Evolutionary conservation across 495 filamentous ascomycete genomes (phyloP).

Genomic region (Penicillium cinerascens): DNA sequence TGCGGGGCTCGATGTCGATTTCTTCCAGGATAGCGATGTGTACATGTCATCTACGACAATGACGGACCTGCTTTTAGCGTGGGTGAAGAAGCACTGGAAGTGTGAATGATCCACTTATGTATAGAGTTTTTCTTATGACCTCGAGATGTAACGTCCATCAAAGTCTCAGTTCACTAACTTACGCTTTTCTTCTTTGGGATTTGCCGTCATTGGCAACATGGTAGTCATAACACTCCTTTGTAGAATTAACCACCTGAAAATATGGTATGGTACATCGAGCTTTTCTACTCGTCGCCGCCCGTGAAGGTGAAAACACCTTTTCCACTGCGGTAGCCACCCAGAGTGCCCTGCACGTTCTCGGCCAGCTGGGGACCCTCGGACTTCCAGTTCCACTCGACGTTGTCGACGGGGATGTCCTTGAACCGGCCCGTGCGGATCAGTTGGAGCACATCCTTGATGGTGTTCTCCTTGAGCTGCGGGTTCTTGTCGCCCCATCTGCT

Average conservation of each 20-base stretch:
- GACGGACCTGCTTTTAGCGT: constrained; percentile 69
- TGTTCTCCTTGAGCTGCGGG: constrained; percentile 68
- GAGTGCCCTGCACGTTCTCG: constrained; percentile 68
- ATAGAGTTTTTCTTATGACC: neutral
- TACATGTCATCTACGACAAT: constrained; percentile 67
- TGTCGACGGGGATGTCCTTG: constrained; percentile 72
- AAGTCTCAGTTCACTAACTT: neutral
- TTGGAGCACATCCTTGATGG: constrained; percentile 75
- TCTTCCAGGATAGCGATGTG: constrained; percentile 50
- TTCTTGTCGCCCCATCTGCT: constrained; percentile 80
- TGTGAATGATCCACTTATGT: constrained; percentile 22
- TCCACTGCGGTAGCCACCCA: constrained; percentile 73
- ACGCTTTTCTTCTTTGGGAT: neutral
- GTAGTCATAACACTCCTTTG: neutral
- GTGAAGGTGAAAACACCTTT: constrained; percentile 89
- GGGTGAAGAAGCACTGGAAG: constrained; percentile 79
- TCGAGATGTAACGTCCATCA: neutral
- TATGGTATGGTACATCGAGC: neutral
- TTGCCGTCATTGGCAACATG: neutral
- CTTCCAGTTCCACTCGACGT: constrained; percentile 76
- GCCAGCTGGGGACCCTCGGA: constrained; percentile 61
- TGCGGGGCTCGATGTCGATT: constrained; percentile 55
- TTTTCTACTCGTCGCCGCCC: constrained; percentile 33
- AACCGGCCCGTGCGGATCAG: constrained; percentile 72
- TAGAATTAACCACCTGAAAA: neutral